These are phyloP conservation scores for Umbelopsis sp. DNA, from an alignment of 192 early-diverging fungal genomes.

Conservation along the genomic window DNA sequence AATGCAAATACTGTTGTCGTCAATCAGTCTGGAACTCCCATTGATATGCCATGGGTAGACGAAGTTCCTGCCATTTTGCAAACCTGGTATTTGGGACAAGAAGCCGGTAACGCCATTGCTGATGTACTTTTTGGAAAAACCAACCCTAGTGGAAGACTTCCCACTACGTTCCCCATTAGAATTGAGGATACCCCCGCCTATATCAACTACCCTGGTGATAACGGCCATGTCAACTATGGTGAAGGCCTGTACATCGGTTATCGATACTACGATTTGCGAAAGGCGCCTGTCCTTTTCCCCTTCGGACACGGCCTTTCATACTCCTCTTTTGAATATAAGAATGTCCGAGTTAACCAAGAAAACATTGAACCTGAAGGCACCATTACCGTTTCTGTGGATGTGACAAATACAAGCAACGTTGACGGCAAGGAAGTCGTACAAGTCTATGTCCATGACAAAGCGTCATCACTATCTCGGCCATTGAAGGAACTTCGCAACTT, in stretches of 20 bases:
- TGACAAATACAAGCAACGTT: constrained; percentile 45
- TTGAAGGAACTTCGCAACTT: constrained; percentile 52
- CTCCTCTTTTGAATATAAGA: constrained; percentile 46
- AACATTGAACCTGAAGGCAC: constrained; percentile 31
- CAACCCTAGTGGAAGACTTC: constrained; percentile 55
- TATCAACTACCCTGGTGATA: constrained; percentile 29
- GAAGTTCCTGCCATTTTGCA: constrained; percentile 45
- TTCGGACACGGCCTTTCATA: constrained; percentile 61
- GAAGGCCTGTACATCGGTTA: constrained; percentile 34
- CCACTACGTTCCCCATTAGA: constrained; percentile 54
- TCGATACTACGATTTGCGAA: constrained; percentile 26
- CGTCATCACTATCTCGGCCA: constrained; percentile 44
- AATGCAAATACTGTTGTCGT: constrained; percentile 28
- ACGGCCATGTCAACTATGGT: constrained; percentile 31
- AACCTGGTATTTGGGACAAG: constrained; percentile 53
- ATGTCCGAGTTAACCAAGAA: constrained; percentile 31
- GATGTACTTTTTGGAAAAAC: constrained; percentile 56
- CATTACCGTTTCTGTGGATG: constrained; percentile 38
- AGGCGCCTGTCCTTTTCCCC: constrained; percentile 46
- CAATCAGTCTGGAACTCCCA: constrained; percentile 24
- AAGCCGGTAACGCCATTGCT: constrained; percentile 56
- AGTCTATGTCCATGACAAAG: constrained; percentile 51
- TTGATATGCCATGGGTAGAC: constrained; percentile 25
- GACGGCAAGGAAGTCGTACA: constrained; percentile 53
- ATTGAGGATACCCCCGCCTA: constrained; percentile 39